phyloP scores from a whole-genome alignment of 805 yeast species.

The Myxozyma sirexii region DNA sequence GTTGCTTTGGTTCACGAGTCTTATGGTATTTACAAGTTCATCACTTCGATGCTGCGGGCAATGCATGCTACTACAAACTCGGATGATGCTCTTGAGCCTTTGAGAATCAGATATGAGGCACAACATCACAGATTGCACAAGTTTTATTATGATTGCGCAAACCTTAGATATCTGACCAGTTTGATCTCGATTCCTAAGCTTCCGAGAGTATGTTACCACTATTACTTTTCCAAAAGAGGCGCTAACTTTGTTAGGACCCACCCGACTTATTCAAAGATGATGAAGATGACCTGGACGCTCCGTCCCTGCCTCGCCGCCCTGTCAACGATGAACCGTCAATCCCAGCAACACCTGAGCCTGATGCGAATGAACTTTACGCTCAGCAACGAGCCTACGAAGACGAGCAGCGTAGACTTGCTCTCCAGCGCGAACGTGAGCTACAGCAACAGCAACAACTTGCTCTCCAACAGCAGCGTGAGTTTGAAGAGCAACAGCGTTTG shows the following conservation, averaged over 20 bases:
- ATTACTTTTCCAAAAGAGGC: background rate
- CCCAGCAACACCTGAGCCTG: conserved; percentile 37
- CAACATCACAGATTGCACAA: conserved; percentile 74
- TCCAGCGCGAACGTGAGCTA: conserved; percentile 65
- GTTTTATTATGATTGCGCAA: conserved; percentile 87
- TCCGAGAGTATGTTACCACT: conserved; percentile 40
- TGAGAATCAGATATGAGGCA: conserved; percentile 67
- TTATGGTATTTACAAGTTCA: conserved; percentile 87
- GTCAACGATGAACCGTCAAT: conserved; percentile 36
- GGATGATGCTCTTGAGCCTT: conserved; percentile 74
- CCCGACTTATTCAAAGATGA: conserved; percentile 60
- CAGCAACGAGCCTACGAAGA: conserved; percentile 46
- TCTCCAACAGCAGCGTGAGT: conserved; percentile 65
- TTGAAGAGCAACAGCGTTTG: conserved; percentile 73
- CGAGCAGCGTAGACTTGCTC: conserved; percentile 44
- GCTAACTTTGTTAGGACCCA: conserved; percentile 45
- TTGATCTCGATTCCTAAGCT: conserved; percentile 78
- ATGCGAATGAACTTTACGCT: conserved; percentile 43
- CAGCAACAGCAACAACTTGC: conserved; percentile 69
- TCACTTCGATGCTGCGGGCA: conserved; percentile 88
- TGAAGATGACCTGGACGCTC: conserved; percentile 42
- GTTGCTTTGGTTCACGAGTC: conserved; percentile 91
- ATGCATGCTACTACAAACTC: conserved; percentile 72
- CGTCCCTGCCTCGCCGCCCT: conserved; percentile 49
- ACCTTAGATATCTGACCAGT: conserved; percentile 77